These are phyloP conservation scores for Rhinocladiella mackenziei DNA, from an alignment of 2,329 filamentous ascomycete species.

Conservation along the genomic window DNA sequence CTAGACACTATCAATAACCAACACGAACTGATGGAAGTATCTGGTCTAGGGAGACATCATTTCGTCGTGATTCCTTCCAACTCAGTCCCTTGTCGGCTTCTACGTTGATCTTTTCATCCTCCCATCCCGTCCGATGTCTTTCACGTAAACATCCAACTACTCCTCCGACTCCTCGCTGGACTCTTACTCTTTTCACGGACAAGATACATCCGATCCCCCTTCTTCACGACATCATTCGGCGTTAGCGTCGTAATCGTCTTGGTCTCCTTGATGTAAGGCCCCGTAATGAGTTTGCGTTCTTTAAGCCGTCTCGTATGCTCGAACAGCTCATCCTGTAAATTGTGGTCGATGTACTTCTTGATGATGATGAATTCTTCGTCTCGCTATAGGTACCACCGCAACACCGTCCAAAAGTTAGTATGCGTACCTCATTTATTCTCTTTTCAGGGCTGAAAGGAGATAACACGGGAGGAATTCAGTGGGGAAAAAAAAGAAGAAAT, in stretches of 20 bases:
- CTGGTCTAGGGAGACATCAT: too few species aligned
- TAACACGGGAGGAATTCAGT: not conserved
- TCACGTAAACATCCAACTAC: slow-evolving; percentile 28
- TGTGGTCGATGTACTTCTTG: slow-evolving; percentile 67
- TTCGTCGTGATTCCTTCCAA: not conserved
- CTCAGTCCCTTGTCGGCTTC: not conserved
- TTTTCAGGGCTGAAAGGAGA: too few species aligned
- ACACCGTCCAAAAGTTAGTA: slow-evolving; percentile 24
- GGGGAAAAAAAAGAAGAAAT: slow-evolving; percentile 5
- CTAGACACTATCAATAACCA: too few species aligned
- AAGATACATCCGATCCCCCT: slow-evolving; percentile 45
- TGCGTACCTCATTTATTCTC: too few species aligned
- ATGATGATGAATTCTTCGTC: slow-evolving; percentile 69
- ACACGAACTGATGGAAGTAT: too few species aligned
- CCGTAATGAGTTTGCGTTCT: slow-evolving; percentile 35
- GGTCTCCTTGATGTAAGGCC: slow-evolving; percentile 26
- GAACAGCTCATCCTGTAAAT: slow-evolving; percentile 68
- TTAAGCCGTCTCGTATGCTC: slow-evolving; percentile 59
- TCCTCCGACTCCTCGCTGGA: slow-evolving; percentile 16
- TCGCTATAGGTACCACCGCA: slow-evolving; percentile 42
- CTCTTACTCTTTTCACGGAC: slow-evolving; percentile 43
- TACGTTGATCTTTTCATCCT: not conserved
- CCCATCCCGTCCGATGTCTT: not conserved
- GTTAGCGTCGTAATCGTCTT: slow-evolving; percentile 28
- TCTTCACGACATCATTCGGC: slow-evolving; percentile 32